Conservation (phyloP, 257 asterid species). For the Coffea eugenioides region DNA sequence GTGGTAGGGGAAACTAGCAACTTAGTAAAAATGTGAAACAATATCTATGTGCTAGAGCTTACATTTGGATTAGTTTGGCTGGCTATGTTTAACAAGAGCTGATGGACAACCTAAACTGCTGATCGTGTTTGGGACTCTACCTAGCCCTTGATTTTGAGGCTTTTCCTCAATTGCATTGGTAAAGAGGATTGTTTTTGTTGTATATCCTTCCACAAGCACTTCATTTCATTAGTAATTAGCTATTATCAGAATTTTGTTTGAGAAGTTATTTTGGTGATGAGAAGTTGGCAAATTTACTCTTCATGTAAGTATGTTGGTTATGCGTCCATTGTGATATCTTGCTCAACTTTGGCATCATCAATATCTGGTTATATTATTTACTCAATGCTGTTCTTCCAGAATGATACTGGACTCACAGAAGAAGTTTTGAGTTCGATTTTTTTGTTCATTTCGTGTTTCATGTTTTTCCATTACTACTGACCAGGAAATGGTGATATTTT, state of each 20-base stretch:
- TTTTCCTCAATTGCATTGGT: not conserved
- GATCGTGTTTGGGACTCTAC: too few species aligned
- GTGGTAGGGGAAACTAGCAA: too few species aligned
- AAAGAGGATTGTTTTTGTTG: not conserved
- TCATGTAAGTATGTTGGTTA: not conserved
- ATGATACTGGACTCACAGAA: not conserved
- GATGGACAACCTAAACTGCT: not conserved
- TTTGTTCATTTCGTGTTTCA: too few species aligned
- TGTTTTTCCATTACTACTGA: not conserved
- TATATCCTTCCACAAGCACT: not conserved
- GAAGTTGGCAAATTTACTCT: not conserved
- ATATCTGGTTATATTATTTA: not conserved
- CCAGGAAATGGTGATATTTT: not conserved
- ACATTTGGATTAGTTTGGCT: not conserved
- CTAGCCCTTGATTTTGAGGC: not conserved
- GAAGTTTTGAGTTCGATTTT: too few species aligned
- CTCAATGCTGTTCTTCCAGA: not conserved
- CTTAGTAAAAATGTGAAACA: too few species aligned
- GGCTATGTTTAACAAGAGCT: not conserved
- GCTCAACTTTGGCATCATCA: not conserved
- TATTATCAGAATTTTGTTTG: too few species aligned
- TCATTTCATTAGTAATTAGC: not conserved
- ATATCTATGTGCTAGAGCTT: not conserved
- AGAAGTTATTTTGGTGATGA: not conserved
- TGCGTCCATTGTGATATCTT: not conserved